Evolutionary conservation across 371 early-diverging fungal genomes (phyloP).

Genomic region (Mucor saturninus): DNA sequence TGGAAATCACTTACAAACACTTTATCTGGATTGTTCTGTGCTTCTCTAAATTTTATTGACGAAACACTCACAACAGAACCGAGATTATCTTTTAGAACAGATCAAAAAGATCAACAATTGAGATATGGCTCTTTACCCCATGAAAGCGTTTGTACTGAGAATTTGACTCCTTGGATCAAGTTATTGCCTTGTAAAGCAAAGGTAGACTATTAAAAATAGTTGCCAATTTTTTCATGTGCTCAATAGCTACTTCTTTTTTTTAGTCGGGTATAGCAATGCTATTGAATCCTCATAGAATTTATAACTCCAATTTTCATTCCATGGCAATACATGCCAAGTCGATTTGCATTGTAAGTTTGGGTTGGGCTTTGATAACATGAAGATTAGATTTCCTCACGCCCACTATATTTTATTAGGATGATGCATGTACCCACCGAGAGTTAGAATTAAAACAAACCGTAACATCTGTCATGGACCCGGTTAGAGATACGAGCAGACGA

Average conservation of each 20-base stretch:
- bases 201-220: conserved; percentile 35
- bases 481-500: conserved; percentile 60
- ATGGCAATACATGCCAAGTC: conserved; percentile 77
- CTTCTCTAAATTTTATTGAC: conserved; percentile 93
- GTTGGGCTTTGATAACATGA: too few species aligned
- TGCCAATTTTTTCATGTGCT: conserved; percentile 9
- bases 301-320: conserved; percentile 88
- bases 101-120: conserved; percentile 34
- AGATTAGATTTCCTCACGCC: too few species aligned
- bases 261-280: conserved; percentile 85
- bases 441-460: conserved; percentile 67
- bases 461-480: conserved; percentile 76
- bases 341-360: conserved; percentile 54
- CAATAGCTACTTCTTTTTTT: neutral
- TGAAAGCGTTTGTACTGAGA: conserved; percentile 97
- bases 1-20: conserved; percentile 93
- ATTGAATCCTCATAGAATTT: conserved; percentile 88
- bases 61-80: conserved; percentile 79
- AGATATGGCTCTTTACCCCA: conserved; percentile 85
- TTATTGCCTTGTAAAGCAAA: conserved; percentile 92
- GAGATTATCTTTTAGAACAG: conserved; percentile 59
- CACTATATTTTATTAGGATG: conserved; percentile 26
- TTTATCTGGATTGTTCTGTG: conserved; percentile 92
- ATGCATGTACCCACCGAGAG: conserved; percentile 28
- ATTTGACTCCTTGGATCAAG: conserved; percentile 96